phyloP scores from a whole-genome alignment of 2,329 filamentous ascomycete species.

The Trichoderma asperellum region DNA sequence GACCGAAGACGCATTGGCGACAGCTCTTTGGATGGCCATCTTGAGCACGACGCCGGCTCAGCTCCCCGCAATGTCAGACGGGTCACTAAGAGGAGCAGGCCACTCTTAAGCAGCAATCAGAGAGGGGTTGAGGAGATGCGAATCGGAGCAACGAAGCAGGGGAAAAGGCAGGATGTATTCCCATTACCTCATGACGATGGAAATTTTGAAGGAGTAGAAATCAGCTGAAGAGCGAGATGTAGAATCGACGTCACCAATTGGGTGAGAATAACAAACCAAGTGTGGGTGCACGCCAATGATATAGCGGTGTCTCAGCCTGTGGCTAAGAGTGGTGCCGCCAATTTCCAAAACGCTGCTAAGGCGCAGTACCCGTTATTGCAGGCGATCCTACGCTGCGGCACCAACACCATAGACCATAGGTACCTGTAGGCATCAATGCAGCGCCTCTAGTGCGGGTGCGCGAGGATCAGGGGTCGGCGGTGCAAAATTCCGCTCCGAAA shows the following conservation, averaged over 20 bases:
- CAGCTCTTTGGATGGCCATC: constrained; percentile 40
- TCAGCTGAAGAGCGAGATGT: not conserved
- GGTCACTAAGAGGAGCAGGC: constrained; percentile 8
- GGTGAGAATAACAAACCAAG: constrained; percentile 11
- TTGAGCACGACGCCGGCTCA: not conserved
- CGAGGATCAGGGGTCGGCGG: constrained; percentile 28
- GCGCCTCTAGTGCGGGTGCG: not conserved
- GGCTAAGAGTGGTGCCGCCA: constrained; percentile 22
- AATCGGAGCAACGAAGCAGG: not conserved
- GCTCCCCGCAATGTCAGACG: constrained; percentile 13
- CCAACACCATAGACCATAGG: not conserved
- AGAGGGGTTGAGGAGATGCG: not conserved
- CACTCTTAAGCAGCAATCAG: not conserved
- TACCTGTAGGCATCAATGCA: constrained; percentile 18
- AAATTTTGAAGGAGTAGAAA: not conserved
- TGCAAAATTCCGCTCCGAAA: constrained; percentile 35
- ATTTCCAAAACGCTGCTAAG: constrained; percentile 14
- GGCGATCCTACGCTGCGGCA: constrained; percentile 17
- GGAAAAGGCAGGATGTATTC: not conserved
- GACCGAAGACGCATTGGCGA: constrained; percentile 44
- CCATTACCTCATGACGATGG: constrained; percentile 27
- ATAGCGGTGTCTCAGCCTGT: constrained; percentile 27
- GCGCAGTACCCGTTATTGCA: constrained; percentile 6
- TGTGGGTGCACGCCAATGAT: constrained; percentile 28
- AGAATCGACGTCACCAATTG: constrained; percentile 28